phyloP scores from a whole-genome alignment of 1,284 basidiomycete species.

The Melampsora americana region DNA sequence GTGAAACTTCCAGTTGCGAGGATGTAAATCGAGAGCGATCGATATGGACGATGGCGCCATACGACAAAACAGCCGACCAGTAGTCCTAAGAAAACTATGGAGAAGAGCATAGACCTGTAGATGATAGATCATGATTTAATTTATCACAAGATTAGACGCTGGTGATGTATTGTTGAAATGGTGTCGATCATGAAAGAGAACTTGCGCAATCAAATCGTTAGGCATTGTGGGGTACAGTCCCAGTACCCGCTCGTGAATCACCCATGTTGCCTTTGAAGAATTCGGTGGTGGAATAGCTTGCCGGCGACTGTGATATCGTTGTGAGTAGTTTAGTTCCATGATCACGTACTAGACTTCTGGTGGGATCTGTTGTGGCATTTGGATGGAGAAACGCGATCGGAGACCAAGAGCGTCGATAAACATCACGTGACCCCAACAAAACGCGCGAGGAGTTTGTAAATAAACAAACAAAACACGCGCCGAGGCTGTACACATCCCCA shows the following conservation, averaged over 20 bases:
- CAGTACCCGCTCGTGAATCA: conserved; percentile 15
- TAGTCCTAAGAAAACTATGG: conserved; percentile 19
- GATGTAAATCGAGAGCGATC: conserved; percentile 21
- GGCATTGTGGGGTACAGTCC: conserved; percentile 37
- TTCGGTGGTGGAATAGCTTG: not conserved
- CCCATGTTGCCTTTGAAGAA: not conserved
- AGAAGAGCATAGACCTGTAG: conserved; percentile 35
- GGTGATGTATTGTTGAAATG: not conserved
- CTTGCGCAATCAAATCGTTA: conserved; percentile 35
- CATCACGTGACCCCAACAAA: too few relatives aligned
- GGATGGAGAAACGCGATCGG: too few relatives aligned
- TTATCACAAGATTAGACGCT: not conserved
- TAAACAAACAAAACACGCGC: too few relatives aligned
- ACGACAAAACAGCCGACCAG: conserved; percentile 10
- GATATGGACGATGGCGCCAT: conserved; percentile 6
- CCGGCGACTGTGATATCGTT: too few relatives aligned
- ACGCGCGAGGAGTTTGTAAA: too few relatives aligned
- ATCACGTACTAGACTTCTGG: too few relatives aligned
- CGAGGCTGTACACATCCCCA: too few relatives aligned
- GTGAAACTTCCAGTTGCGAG: conserved; percentile 1
- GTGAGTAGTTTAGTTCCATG: too few relatives aligned
- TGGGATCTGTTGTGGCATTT: too few relatives aligned
- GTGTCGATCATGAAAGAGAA: not conserved
- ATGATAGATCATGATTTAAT: not conserved
- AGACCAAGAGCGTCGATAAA: too few relatives aligned